Percentiles rank a stretch among this genome's conserved stretches.
Evolutionary conservation across 129 eudicot genomes (phyloP).

Genomic region (Saussurea involucrata): DNA sequence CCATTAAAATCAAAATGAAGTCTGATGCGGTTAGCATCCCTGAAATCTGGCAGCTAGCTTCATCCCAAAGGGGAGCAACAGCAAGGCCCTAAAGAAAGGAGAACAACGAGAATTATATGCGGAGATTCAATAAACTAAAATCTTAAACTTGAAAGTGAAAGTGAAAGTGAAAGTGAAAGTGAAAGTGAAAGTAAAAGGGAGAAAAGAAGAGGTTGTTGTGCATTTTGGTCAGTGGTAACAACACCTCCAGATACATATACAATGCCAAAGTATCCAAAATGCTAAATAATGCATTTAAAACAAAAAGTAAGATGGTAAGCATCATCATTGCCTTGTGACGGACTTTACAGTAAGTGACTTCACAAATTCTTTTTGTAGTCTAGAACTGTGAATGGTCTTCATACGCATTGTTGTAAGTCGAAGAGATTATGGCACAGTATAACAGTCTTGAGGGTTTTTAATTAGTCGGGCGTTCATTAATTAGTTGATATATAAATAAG

Average conservation of each 20-base stretch:
- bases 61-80: conserved; percentile 65
- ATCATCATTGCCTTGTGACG: background rate
- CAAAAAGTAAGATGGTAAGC: background rate
- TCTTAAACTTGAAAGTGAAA: conserved; percentile 1
- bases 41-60: conserved; percentile 30
- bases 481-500: background rate
- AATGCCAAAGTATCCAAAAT: background rate
- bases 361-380: background rate
- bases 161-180: too few species aligned
- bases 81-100: conserved; percentile 37
- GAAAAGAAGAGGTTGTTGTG: background rate
- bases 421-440: background rate
- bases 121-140: background rate
- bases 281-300: background rate
- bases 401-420: background rate
- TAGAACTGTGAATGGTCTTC: background rate
- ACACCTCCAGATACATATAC: background rate
- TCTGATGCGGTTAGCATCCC: conserved; percentile 68
- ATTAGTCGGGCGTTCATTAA: background rate
- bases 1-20: conserved; percentile 43
- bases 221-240: background rate
- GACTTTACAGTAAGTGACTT: too few species aligned
- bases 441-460: background rate
- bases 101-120: background rate
- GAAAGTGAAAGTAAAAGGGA: background rate